Evolutionary conservation across 2,329 filamentous ascomycete species (phyloP).

Genomic region (Incumbomyces lentus): DNA sequence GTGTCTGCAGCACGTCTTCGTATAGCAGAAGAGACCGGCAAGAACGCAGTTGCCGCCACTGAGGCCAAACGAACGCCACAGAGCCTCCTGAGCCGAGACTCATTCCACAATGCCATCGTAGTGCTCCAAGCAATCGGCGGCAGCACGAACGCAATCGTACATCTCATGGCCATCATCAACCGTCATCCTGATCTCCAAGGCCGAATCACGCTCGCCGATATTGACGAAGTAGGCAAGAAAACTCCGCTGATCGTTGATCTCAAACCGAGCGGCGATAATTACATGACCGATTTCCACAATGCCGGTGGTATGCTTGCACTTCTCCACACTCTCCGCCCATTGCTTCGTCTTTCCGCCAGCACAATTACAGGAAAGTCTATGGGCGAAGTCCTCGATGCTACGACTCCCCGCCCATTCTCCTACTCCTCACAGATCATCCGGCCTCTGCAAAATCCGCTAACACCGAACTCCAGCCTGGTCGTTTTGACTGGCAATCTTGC

Average conservation of each 20-base stretch:
- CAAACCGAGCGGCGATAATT: slow-evolving; percentile 45
- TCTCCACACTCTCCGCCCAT: slow-evolving; percentile 35
- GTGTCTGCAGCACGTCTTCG: slow-evolving; percentile 42
- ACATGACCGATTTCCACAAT: slow-evolving; percentile 47
- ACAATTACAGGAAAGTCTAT: slow-evolving; percentile 40
- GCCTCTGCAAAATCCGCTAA: slow-evolving; percentile 35
- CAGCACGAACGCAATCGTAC: slow-evolving; percentile 48
- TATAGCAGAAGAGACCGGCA: slow-evolving; percentile 46
- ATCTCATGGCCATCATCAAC: slow-evolving; percentile 46
- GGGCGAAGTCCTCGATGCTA: slow-evolving; percentile 35
- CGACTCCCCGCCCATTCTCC: slow-evolving; percentile 32
- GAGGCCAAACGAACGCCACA: slow-evolving; percentile 33
- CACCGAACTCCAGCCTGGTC: slow-evolving; percentile 35
- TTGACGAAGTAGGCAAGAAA: slow-evolving; percentile 39
- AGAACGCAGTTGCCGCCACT: slow-evolving; percentile 37
- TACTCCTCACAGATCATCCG: slow-evolving; percentile 36
- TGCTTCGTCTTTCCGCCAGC: slow-evolving; percentile 36
- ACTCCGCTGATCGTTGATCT: slow-evolving; percentile 41
- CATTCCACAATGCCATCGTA: slow-evolving; percentile 48
- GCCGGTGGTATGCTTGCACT: slow-evolving; percentile 42
- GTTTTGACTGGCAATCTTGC: slow-evolving; percentile 40
- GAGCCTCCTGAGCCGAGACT: slow-evolving; percentile 44
- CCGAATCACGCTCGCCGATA: slow-evolving; percentile 33
- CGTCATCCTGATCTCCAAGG: slow-evolving; percentile 39
- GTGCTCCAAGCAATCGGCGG: slow-evolving; percentile 47